Conservation (phyloP, 352 stramenopile species). For the Pythium biforme region DNA sequence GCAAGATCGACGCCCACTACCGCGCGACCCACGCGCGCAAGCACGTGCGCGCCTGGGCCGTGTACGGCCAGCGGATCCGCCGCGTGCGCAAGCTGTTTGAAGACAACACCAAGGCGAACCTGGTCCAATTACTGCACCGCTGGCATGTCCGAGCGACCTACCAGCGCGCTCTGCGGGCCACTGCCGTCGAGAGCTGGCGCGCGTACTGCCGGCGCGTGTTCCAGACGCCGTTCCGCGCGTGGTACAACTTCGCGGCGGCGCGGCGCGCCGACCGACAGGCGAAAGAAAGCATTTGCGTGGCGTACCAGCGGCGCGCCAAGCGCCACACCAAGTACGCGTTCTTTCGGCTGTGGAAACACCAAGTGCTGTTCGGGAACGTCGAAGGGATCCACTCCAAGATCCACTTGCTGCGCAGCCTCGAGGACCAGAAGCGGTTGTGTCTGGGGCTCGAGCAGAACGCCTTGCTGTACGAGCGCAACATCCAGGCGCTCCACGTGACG, state of each 20-base stretch:
- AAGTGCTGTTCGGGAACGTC: slow-evolving; percentile 67
- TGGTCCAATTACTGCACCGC: slow-evolving; percentile 36
- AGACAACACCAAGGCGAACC: slow-evolving; percentile 45
- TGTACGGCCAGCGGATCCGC: slow-evolving; percentile 48
- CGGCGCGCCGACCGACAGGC: slow-evolving; percentile 39
- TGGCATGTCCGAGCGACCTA: slow-evolving; percentile 60
- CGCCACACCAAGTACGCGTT: slow-evolving; percentile 76
- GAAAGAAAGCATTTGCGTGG: slow-evolving; percentile 64
- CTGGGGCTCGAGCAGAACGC: slow-evolving; percentile 63
- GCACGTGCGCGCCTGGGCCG: slow-evolving; percentile 54
- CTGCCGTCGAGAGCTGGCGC: slow-evolving; percentile 56
- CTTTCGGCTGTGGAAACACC: slow-evolving; percentile 81
- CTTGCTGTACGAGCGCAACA: slow-evolving; percentile 56
- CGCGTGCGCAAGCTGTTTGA: slow-evolving; percentile 67
- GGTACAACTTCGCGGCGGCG: slow-evolving; percentile 50
- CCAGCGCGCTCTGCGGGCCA: slow-evolving; percentile 46
- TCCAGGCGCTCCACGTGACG: slow-evolving; percentile 50
- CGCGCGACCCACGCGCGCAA: slow-evolving; percentile 42
- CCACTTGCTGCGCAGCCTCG: slow-evolving; percentile 58
- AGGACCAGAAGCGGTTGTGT: slow-evolving; percentile 80
- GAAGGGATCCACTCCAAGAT: slow-evolving; percentile 67
- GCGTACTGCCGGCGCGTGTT: slow-evolving; percentile 64
- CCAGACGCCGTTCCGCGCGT: slow-evolving; percentile 71
- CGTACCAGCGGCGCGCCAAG: slow-evolving; percentile 58
- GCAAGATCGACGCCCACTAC: slow-evolving; percentile 69